Evolutionary conservation across 495 filamentous ascomycete genomes (phyloP).

Genomic region (Penicillium turbatum): DNA sequence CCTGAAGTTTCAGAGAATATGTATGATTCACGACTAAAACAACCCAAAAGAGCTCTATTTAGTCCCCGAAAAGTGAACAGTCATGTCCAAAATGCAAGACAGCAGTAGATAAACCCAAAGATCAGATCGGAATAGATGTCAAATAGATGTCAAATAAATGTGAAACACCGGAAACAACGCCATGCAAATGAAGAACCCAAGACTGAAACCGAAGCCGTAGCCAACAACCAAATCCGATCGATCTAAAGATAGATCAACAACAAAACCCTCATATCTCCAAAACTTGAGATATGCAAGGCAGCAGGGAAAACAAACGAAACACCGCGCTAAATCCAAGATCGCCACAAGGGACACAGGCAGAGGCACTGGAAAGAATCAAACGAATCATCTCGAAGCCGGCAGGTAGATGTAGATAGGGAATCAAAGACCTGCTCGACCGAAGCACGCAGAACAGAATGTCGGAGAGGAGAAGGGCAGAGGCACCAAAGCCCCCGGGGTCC

Average conservation of each 20-base stretch:
- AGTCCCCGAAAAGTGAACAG: conserved; percentile 4
- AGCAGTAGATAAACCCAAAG: neutral
- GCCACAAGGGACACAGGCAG: neutral
- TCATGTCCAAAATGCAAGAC: conserved; percentile 3
- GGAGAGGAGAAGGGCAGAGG: neutral
- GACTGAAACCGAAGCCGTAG: conserved; percentile 2
- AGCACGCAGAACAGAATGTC: neutral
- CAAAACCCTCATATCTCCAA: neutral
- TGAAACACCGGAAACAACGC: conserved; percentile 15
- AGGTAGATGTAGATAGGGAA: neutral
- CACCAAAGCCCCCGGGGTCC: neutral
- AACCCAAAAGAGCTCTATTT: conserved; percentile 22
- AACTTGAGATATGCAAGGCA: conserved; percentile 5
- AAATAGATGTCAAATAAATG: neutral
- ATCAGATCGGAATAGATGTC: neutral
- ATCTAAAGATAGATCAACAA: conserved; percentile 16
- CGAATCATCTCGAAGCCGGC: neutral
- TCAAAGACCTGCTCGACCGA: neutral
- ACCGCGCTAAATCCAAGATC: conserved; percentile 30
- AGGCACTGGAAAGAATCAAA: neutral
- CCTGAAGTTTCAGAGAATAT: neutral
- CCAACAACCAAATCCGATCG: conserved; percentile 9
- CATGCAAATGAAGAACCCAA: conserved; percentile 21
- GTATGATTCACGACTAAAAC: conserved; percentile 12
- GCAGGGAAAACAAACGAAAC: conserved; percentile 20